A percentile compares a stretch with the other conserved stretches of the same genome.
phyloP scores from a whole-genome alignment of 305 asterid species.

The Salvia sclarea region DNA sequence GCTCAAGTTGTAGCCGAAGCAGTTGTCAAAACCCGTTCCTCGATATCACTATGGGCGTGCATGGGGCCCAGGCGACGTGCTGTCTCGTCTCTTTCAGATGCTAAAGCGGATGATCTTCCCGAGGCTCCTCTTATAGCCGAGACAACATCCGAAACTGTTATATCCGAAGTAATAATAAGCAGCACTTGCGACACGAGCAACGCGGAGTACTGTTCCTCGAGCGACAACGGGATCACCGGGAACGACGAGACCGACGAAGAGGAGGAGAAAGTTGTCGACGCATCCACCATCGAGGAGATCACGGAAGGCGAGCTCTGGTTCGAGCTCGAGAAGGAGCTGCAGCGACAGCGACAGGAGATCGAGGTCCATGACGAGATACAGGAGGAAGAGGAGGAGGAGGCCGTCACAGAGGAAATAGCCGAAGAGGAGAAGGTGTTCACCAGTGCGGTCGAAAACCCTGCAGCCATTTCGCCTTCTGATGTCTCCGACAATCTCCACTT shows the following conservation, averaged over 20 bases:
- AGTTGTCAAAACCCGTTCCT: slow-evolving; percentile 74
- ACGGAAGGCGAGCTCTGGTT: slow-evolving; percentile 81
- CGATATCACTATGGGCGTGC: slow-evolving; percentile 81
- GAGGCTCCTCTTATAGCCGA: slow-evolving; percentile 55
- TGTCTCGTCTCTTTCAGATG: slow-evolving; percentile 41
- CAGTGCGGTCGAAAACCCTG: slow-evolving; percentile 56
- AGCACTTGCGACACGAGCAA: slow-evolving; percentile 38
- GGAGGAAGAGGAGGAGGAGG: slow-evolving; percentile 61
- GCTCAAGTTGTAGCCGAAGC: slow-evolving; percentile 96
- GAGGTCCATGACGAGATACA: slow-evolving; percentile 48
- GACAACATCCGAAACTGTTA: slow-evolving; percentile 48
- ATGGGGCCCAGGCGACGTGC: slow-evolving; percentile 92
- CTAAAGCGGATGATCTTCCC: slow-evolving; percentile 48
- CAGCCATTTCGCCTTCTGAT: slow-evolving; percentile 61
- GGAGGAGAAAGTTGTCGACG: slow-evolving; percentile 48
- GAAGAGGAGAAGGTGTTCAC: slow-evolving; percentile 73
- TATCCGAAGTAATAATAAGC: slow-evolving; percentile 39
- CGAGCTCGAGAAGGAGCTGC: slow-evolving; percentile 76
- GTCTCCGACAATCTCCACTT: slow-evolving; percentile 64
- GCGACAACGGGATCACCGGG: slow-evolving; percentile 40
- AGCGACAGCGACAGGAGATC: slow-evolving; percentile 54
- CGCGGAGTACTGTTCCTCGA: slow-evolving; percentile 53
- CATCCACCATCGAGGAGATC: slow-evolving; percentile 51
- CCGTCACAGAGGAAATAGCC: slow-evolving; percentile 61
- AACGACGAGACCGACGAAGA: slow-evolving; percentile 74